Percentiles rank a stretch among this genome's conserved stretches.
These are phyloP conservation scores for Rhododendron vialii DNA, from an alignment of 148 eudicot genomes.

Conservation along the genomic window DNA sequence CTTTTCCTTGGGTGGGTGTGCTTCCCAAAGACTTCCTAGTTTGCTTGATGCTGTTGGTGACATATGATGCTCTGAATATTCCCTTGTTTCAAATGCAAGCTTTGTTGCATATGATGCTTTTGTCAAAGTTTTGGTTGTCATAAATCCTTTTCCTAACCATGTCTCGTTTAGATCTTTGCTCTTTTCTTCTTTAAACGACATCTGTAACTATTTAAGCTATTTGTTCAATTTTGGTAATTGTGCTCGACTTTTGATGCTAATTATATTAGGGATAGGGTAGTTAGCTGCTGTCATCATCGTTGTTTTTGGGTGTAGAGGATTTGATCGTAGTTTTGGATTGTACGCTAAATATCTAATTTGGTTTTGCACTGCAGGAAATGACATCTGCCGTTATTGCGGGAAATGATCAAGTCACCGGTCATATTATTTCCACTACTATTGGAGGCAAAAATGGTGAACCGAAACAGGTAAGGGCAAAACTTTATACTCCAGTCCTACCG, in stretches of 20 bases:
- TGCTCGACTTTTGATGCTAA: background rate
- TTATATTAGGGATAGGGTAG: background rate
- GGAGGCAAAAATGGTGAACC: conserved; percentile 94
- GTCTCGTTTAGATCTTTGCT: background rate
- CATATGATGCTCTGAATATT: conserved; percentile 1
- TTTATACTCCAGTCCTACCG: background rate
- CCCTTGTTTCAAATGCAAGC: conserved; percentile 4
- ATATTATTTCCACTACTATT: conserved; percentile 83
- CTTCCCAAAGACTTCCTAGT: background rate
- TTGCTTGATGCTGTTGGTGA: background rate
- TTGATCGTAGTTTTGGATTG: background rate
- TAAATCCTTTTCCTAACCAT: background rate
- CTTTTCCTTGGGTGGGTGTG: conserved; percentile 11
- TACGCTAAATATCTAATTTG: background rate
- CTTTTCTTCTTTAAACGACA: background rate
- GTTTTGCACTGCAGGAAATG: conserved; percentile 54
- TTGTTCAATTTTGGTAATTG: background rate
- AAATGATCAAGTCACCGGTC: conserved; percentile 73
- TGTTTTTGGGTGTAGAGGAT: background rate
- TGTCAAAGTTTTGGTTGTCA: background rate
- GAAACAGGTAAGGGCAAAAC: conserved; percentile 47
- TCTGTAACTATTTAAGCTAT: background rate
- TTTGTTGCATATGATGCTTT: background rate
- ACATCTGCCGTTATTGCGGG: conserved; percentile 63
- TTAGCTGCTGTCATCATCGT: background rate